Evolutionary conservation across 1,284 basidiomycete species (phyloP), one percentile per base, ranked within the genome.

Genomic region (Volvariella surrecta): DNA sequence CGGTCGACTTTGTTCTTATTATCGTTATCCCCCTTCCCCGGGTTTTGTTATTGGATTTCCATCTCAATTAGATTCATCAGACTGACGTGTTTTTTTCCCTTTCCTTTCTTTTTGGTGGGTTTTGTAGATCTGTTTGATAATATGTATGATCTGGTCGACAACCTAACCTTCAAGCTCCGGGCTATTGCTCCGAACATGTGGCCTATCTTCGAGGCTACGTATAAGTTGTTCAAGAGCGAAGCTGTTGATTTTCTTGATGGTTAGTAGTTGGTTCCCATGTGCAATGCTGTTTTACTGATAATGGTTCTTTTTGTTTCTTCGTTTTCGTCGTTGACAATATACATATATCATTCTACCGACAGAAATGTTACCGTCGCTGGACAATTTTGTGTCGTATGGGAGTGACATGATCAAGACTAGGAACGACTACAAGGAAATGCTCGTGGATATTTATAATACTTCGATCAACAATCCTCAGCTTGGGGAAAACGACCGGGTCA

Each of bases 301-400:
- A 37, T 37, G 15, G 16, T 11, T 19, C n/a, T 30, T 17, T 30
- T 30, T 34, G 19, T 42, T 24, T 18, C 9, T 42, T 8, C 37
- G 24, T 41, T 11, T 28, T 28, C 24, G 24, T 28, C 6, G 24
- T 28, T 28, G 34, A 15, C 15, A 15, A 8, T 35, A 35, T 35
- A 35, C 37, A 37, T 15, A 28, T 38, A 6, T 28, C 24, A 11
- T 6, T 28, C 24, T 6, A 28, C 24, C 24, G 11, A 16, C 54
- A 86, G 91, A 95, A 59, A 93, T 93, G 89, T 72, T 92, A 35
- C 86, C 89, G 6, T 82, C 86, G 2, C 64, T 95, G 44, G 89
- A 93, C 68, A 95, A 95, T 69, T 89, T 91, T 60, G 72, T 95
- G 42, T 89, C 86, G 10, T 94, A 82, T 57, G 91, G 91, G 8